Evolutionary conservation across 768 basidiomycete species (phyloP), one percentile per base, ranked within the genome.

Genomic region (Naganishia onofrii): DNA sequence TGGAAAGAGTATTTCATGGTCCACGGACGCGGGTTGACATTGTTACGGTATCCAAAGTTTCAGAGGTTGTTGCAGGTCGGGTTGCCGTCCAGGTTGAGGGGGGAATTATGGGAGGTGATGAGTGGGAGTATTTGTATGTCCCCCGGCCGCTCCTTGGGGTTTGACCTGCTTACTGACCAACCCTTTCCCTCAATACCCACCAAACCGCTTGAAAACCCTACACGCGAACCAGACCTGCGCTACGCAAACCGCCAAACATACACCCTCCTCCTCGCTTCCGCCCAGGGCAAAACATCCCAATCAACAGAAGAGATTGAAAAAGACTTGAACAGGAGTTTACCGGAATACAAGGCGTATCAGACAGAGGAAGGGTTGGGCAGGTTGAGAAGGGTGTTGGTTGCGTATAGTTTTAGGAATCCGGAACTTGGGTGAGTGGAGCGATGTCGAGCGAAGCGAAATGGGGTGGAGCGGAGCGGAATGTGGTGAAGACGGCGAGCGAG

Each of bases 241-340:
- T 93, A 89, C 76, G 84, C 87, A 54, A 89, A 93, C 72, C 93
- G 91, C 0, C 91, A 93, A 10, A 85, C 86, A 66, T 99, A 96
- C 78, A 84, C 87, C 15, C 83, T 84, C 9, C 84, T 98, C 19
- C 82, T 97, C 5, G 85, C 87, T 66, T 87, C 91, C 65, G 88
- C 93, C 79, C 84, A 85, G 70, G 93, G 92, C 8, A 86, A 87
- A 70, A 88, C 87, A 26, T 92, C 85, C 60, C 90, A 90, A 10
- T 92, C 92, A 73, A 95, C 94, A 0, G 96, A 99, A 77, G 96
- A 99, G 78, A 99, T 99, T 52, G 96, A 98, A 83, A 99, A 99
- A 80, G 96, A 99, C 80, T 82, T 99, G 31, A 94, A 96, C 81
- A 85, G 96, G 42, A 93, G 92, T 83, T 83, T 99, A 68, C 96